Percentiles rank a stretch among this genome's conserved stretches.
Evolutionary conservation across 306 rosid species (phyloP).

Genomic region (Parietaria judaica): DNA sequence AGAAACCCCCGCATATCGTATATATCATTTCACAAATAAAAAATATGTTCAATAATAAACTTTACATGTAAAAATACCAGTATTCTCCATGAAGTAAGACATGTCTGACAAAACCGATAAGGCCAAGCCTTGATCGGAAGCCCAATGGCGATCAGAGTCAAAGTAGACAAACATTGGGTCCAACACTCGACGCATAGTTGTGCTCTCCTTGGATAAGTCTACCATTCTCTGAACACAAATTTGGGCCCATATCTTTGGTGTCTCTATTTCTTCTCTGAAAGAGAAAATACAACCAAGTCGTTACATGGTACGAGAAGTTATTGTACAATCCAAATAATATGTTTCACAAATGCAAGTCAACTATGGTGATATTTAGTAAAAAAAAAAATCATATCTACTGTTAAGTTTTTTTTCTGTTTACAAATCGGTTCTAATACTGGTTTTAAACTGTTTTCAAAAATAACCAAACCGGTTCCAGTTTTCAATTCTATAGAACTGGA

Average conservation of each 20-base stretch:
- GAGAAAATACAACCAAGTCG: conserved; percentile 7
- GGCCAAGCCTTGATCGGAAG: conserved; percentile 67
- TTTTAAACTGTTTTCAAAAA: not conserved
- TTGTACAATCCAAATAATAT: too few species aligned
- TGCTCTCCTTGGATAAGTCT: conserved; percentile 85
- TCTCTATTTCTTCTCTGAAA: conserved; percentile 77
- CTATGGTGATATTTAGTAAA: too few species aligned
- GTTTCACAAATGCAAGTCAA: too few species aligned
- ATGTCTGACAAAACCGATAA: conserved; percentile 68
- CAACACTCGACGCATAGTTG: conserved; percentile 79
- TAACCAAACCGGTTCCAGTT: not conserved
- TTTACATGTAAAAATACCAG: conserved; percentile 31
- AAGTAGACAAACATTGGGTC: conserved; percentile 89
- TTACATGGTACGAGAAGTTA: not conserved
- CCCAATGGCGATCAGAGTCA: conserved; percentile 75
- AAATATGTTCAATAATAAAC: not conserved
- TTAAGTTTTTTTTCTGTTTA: too few species aligned
- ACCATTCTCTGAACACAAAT: conserved; percentile 85
- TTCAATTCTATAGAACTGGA: not conserved
- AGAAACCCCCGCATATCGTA: not conserved
- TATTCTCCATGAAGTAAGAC: conserved; percentile 64
- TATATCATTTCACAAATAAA: conserved; percentile 2
- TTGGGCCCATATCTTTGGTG: conserved; percentile 82
- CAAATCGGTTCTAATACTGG: too few species aligned
- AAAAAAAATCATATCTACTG: too few species aligned